Conservation (phyloP, 768 basidiomycete genomes). For the Pleurotus ostreatus region DNA sequence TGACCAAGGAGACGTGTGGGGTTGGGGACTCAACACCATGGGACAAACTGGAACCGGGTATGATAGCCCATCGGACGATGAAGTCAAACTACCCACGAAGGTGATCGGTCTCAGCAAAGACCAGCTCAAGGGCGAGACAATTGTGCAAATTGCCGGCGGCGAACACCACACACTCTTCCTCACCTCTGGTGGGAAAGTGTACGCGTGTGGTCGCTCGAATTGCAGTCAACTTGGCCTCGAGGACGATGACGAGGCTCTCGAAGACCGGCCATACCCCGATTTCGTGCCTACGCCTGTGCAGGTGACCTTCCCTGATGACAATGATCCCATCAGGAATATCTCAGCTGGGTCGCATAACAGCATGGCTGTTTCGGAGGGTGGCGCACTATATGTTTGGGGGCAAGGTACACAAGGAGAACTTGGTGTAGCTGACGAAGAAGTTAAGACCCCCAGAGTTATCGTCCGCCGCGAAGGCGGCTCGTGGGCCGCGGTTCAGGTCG, state of each 20-base stretch:
- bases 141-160: conserved; percentile 77
- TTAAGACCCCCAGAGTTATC: conserved; percentile 59
- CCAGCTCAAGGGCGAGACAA: conserved; percentile 54
- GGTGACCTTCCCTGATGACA: conserved; percentile 54
- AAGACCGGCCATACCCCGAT: conserved; percentile 49
- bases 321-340: conserved; percentile 61
- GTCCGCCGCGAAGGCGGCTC: conserved; percentile 71
- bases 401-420: conserved; percentile 76
- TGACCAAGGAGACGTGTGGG: conserved; percentile 79
- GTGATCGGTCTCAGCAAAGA: conserved; percentile 61
- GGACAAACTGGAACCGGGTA: conserved; percentile 73
- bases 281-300: conserved; percentile 64
- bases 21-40: conserved; percentile 94
- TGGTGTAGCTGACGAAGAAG: conserved; percentile 58
- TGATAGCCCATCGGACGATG: conserved; percentile 37
- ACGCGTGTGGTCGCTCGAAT: conserved; percentile 81
- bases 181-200: conserved; percentile 79
- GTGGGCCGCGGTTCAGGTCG: conserved; percentile 61
- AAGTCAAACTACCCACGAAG: conserved; percentile 60
- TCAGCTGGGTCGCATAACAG: conserved; percentile 72
- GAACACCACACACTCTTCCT: conserved; percentile 91
- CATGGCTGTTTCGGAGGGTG: conserved; percentile 61
- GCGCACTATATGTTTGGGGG: conserved; percentile 75
- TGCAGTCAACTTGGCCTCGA: conserved; percentile 78
- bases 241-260: conserved; percentile 65